phyloP scores from a whole-genome alignment of 805 yeast species.

The Kodamaea kaohsiungensis region DNA sequence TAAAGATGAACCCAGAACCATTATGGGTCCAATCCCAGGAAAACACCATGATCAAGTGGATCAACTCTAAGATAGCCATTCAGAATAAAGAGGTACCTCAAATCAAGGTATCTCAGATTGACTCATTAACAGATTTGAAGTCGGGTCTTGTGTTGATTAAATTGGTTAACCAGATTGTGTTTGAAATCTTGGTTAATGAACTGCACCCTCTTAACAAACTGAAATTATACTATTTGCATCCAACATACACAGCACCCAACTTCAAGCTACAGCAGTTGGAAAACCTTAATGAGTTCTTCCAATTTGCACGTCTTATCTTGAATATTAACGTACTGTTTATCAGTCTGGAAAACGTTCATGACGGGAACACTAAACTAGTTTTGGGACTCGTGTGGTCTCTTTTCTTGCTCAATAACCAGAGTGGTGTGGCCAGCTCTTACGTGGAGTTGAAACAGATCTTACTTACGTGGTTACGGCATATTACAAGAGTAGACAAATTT shows the following conservation, averaged over 20 bases:
- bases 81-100: constrained; percentile 2
- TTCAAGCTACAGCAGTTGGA: constrained; percentile 48
- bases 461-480: constrained; percentile 54
- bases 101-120: constrained; percentile 13
- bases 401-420: constrained; percentile 39
- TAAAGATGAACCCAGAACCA: not conserved
- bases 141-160: constrained; percentile 42
- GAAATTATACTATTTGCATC: constrained; percentile 26
- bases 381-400: constrained; percentile 53
- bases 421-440: constrained; percentile 22
- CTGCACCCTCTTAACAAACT: constrained; percentile 14
- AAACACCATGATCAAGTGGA: constrained; percentile 52
- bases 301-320: constrained; percentile 40
- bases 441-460: constrained; percentile 33
- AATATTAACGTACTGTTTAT: constrained; percentile 44
- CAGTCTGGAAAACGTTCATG: constrained; percentile 51
- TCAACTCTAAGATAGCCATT: constrained; percentile 38
- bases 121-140: constrained; percentile 33
- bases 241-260: constrained; percentile 38
- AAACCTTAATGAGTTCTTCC: constrained; percentile 44
- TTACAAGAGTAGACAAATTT: not conserved
- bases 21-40: constrained; percentile 48
- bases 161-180: constrained; percentile 35
- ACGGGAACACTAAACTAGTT: constrained; percentile 47
- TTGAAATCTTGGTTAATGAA: constrained; percentile 20